Conservation (phyloP, 1,284 basidiomycete species). For the Mixia osmundae region DNA sequence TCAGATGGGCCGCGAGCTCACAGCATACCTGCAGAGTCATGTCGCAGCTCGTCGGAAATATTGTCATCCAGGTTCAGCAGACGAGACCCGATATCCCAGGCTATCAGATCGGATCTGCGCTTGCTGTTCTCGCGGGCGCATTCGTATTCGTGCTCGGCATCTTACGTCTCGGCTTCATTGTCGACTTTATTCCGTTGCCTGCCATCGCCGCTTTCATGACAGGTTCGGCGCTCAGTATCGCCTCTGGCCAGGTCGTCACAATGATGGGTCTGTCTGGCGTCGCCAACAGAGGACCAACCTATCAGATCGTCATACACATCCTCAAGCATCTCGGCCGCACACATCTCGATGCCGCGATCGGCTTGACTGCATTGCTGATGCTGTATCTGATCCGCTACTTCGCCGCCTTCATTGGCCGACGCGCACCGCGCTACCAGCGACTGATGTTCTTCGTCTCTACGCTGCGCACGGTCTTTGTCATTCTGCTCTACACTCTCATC, state of each 20-base stretch:
- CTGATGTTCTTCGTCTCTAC: constrained; percentile 55
- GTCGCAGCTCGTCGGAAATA: constrained; percentile 17
- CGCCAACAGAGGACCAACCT: constrained; percentile 59
- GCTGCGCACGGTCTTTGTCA: constrained; percentile 63
- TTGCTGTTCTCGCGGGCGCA: constrained; percentile 76
- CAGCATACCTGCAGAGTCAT: constrained; percentile 27
- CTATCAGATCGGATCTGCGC: constrained; percentile 56
- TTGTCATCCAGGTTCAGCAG: constrained; percentile 4
- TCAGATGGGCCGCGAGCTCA: not conserved
- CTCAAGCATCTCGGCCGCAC: constrained; percentile 54
- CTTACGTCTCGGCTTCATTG: constrained; percentile 77
- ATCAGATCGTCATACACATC: constrained; percentile 72
- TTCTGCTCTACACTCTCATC: constrained; percentile 59
- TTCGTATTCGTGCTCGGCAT: constrained; percentile 81
- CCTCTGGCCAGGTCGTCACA: constrained; percentile 57
- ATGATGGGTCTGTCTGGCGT: constrained; percentile 54
- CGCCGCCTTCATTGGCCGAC: constrained; percentile 35
- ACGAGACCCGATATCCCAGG: constrained; percentile 8
- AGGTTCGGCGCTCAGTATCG: constrained; percentile 50
- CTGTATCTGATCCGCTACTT: constrained; percentile 51
- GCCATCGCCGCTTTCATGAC: constrained; percentile 69
- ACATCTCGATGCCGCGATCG: constrained; percentile 68
- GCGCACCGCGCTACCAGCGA: constrained; percentile 36
- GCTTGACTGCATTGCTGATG: constrained; percentile 45
- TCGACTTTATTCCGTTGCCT: constrained; percentile 79